Evolutionary conservation across 306 rosid genomes (phyloP).

Genomic region (Morella rubra): DNA sequence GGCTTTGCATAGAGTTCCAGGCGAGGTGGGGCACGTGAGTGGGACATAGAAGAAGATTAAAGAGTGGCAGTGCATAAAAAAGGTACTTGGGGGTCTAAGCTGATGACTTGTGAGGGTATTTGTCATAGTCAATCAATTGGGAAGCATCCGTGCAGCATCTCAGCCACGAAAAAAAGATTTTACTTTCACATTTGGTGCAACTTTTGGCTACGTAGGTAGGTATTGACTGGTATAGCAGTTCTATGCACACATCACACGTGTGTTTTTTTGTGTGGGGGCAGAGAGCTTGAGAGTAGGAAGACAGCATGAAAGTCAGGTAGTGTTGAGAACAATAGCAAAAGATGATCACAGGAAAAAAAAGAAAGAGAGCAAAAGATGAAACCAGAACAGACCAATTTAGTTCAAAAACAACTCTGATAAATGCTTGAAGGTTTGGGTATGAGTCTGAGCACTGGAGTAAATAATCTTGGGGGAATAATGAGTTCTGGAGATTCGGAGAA

Average conservation of each 20-base stretch:
- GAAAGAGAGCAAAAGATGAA: neutral
- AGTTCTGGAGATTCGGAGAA: neutral
- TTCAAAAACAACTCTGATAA: slow-evolving; percentile 8
- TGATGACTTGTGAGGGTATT: slow-evolving; percentile 13
- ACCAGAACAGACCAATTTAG: neutral
- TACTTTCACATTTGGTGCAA: slow-evolving; percentile 29
- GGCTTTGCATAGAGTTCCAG: slow-evolving; percentile 42
- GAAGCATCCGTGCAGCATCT: slow-evolving; percentile 44
- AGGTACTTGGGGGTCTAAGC: slow-evolving; percentile 20
- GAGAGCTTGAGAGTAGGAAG: neutral
- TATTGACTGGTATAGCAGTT: slow-evolving; percentile 29
- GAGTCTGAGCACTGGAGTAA: neutral
- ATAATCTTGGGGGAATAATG: neutral
- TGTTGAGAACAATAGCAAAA: neutral
- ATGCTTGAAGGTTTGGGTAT: neutral
- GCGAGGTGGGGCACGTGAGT: slow-evolving; percentile 42
- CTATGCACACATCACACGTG: slow-evolving; percentile 32
- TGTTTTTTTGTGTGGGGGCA: slow-evolving; percentile 17
- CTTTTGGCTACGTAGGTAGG: slow-evolving; percentile 28
- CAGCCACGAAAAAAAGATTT: slow-evolving; percentile 34
- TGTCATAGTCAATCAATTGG: slow-evolving; percentile 49
- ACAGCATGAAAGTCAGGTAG: neutral
- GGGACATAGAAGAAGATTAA: slow-evolving; percentile 43
- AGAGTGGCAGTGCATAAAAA: slow-evolving; percentile 34
- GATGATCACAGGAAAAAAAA: neutral